These are phyloP conservation scores for Pyricularia grisea DNA, from an alignment of 2,329 filamentous ascomycete species.

Conservation along the genomic window DNA sequence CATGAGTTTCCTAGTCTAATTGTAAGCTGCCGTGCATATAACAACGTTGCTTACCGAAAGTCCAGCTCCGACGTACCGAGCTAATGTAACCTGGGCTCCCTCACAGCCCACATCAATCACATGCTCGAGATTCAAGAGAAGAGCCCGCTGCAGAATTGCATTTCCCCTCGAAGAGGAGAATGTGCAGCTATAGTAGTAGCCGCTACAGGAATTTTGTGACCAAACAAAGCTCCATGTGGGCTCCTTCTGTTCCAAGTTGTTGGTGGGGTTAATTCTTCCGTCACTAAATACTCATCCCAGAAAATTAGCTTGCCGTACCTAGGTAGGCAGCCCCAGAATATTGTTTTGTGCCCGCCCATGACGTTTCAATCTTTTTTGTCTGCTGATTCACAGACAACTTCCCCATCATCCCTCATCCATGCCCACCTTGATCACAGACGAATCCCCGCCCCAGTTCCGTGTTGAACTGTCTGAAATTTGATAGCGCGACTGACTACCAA, in stretches of 20 bases:
- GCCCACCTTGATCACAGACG: neutral
- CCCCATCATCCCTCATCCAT: neutral
- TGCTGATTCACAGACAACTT: neutral
- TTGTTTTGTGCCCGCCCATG: neutral
- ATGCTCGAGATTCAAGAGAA: neutral
- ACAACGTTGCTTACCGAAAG: too few species aligned
- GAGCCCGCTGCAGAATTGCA: too few species aligned
- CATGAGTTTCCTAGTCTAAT: too few species aligned
- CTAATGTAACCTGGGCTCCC: neutral
- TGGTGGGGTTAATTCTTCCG: neutral
- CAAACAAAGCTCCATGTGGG: neutral
- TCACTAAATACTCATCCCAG: neutral
- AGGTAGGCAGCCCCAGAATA: neutral
- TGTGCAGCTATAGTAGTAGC: neutral
- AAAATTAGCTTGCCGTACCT: neutral
- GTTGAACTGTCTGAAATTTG: neutral
- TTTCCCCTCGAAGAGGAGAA: neutral
- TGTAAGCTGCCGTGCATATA: too few species aligned
- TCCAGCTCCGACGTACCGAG: too few species aligned
- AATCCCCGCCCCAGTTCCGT: neutral
- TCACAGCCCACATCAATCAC: neutral
- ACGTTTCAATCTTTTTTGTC: neutral
- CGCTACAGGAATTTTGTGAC: neutral
- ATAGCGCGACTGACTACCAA: neutral
- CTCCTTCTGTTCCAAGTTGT: neutral